These are phyloP conservation scores for Isatis tinctoria DNA, from an alignment of 345 rosid species.

Conservation along the genomic window DNA sequence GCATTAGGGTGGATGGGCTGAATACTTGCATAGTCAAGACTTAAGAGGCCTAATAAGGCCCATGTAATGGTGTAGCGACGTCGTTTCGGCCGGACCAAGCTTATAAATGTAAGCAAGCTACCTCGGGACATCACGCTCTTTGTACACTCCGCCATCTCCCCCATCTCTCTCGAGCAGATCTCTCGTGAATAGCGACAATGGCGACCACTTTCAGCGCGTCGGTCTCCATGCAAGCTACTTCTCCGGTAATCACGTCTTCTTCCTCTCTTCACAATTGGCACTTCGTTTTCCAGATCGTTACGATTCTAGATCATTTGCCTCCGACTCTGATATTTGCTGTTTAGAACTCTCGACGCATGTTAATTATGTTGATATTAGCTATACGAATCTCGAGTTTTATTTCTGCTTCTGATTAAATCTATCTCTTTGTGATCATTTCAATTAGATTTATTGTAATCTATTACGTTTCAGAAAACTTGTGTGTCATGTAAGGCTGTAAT, in stretches of 20 bases:
- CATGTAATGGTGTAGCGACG: background rate
- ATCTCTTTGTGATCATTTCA: background rate
- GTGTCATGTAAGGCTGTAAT: background rate
- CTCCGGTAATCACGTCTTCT: slow-evolving; percentile 22
- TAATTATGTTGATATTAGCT: background rate
- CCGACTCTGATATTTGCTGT: background rate
- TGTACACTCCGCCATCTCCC: slow-evolving; percentile 34
- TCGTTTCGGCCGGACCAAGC: background rate
- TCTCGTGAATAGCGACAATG: slow-evolving; percentile 34
- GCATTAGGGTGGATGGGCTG: background rate
- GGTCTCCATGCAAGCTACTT: slow-evolving; percentile 37
- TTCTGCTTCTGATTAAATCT: background rate
- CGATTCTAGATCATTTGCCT: background rate
- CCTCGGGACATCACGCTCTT: slow-evolving; percentile 25
- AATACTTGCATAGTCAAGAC: background rate
- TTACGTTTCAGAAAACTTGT: background rate
- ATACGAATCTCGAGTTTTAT: background rate
- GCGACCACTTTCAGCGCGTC: slow-evolving; percentile 38
- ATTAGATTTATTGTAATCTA: background rate
- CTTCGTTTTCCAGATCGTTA: background rate
- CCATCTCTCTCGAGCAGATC: slow-evolving; percentile 17
- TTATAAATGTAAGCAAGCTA: slow-evolving; percentile 24
- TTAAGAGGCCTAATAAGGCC: background rate
- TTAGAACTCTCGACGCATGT: background rate
- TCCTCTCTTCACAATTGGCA: background rate